These are phyloP conservation scores for Trametes sanguinea DNA, from an alignment of 768 basidiomycete genomes.

Conservation along the genomic window DNA sequence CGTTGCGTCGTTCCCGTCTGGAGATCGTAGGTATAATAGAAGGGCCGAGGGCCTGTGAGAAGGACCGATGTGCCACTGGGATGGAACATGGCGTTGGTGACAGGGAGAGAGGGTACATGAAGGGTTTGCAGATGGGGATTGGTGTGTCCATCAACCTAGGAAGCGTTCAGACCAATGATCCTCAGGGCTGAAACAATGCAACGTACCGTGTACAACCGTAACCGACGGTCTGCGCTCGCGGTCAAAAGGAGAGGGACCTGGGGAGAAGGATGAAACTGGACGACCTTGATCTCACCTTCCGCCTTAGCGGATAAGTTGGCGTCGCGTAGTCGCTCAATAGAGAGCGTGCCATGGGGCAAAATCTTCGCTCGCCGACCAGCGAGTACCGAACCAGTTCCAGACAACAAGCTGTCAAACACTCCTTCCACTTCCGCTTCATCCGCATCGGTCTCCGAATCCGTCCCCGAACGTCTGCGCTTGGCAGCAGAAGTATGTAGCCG, in stretches of 20 bases:
- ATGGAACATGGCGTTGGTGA: slow-evolving; percentile 81
- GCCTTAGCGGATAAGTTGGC: slow-evolving; percentile 80
- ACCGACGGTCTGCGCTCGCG: slow-evolving; percentile 81
- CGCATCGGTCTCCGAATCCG: slow-evolving; percentile 36
- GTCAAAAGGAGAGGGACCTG: slow-evolving; percentile 83
- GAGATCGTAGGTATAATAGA: slow-evolving; percentile 93
- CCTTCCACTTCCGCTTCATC: slow-evolving; percentile 39
- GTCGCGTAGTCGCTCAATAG: slow-evolving; percentile 85
- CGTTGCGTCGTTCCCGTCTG: slow-evolving; percentile 66
- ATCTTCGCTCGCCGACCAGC: slow-evolving; percentile 37
- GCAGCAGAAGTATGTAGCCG: slow-evolving; percentile 39
- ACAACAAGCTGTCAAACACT: slow-evolving; percentile 50
- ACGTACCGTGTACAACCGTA: slow-evolving; percentile 89
- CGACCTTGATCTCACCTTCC: slow-evolving; percentile 72
- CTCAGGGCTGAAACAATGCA: slow-evolving; percentile 3
- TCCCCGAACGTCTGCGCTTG: slow-evolving; percentile 39
- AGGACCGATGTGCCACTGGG: slow-evolving; percentile 83
- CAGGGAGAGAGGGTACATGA: slow-evolving; percentile 84
- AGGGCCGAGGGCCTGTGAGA: slow-evolving; percentile 84
- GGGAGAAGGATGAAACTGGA: slow-evolving; percentile 87
- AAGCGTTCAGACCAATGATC: slow-evolving; percentile 4
- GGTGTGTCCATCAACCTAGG: slow-evolving; percentile 88
- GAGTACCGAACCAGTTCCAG: slow-evolving; percentile 52
- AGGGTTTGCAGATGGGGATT: slow-evolving; percentile 91
- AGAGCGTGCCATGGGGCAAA: slow-evolving; percentile 58